Base-by-base conservation (phyloP, 164 flowering plant species). In the Nymphaea thermarum region DNA sequence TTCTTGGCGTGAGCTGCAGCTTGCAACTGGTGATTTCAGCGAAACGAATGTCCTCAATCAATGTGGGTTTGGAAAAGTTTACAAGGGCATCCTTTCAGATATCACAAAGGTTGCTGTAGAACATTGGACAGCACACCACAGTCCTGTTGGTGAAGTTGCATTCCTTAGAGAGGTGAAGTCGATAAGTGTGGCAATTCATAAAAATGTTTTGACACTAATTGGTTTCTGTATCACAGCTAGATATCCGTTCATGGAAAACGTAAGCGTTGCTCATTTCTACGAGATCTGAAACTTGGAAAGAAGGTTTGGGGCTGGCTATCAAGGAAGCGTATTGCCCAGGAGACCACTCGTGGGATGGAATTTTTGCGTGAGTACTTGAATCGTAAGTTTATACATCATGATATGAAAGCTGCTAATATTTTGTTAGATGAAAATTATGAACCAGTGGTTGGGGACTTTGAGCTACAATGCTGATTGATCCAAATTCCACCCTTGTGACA, bases 41-140 rank as follows among this genome's bases (percentile, higher is more conserved):
- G 68, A 80, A 44, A 82, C 74, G 66, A 80, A 80, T 44, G 80
- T 85, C 43, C 72, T 87, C 65, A 88, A 87, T 42, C 82, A 75
- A 63, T 88, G 88, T 60, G 91, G 91, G 6, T 86, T 82, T 73
- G 86, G 84, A 44, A 78, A 83, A 66, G 87, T 85, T 5, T 85
- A 83, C 73, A 82, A 74, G 65, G 86, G 87, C 53, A 66, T 72
- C 70, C 82, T 76, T 60, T 44, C 69, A 36, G 76, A 74, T 72
- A 68, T 68, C 25, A 79, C 80, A 14, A 72, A 78, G 64, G 80
- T 86, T 68, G 91, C 91, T 36, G 83, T 83, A 42, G 84, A 85
- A 73, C 78, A 88, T 63, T 65, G 84, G 62, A 83, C 76, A 43
- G 86, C 85, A 66, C 77, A 82, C 67, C 76, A 78, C 68, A 79